These are phyloP conservation scores for Fusarium subtropicale DNA, from an alignment of 2,329 filamentous ascomycete species.

Conservation along the genomic window DNA sequence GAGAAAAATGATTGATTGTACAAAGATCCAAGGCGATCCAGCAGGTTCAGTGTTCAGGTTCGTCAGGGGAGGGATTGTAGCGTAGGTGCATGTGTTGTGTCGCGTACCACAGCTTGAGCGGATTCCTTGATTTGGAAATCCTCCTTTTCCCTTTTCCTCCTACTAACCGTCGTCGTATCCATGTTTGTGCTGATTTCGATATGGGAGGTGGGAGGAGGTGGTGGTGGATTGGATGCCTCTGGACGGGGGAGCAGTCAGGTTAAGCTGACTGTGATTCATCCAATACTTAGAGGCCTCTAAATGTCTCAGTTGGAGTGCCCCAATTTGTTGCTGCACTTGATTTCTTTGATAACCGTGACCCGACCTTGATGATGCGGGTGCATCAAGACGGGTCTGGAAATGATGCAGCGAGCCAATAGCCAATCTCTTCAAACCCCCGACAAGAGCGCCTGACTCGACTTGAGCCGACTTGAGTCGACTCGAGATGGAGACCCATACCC, in stretches of 20 bases:
- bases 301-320: constrained; percentile 41
- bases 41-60: constrained; percentile 25
- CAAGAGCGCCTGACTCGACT: constrained; percentile 44
- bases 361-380: constrained; percentile 32
- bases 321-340: constrained; percentile 37
- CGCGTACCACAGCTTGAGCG: constrained; percentile 40
- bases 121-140: constrained; percentile 38
- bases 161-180: constrained; percentile 3
- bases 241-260: background rate
- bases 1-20: constrained; percentile 32
- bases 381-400: constrained; percentile 42
- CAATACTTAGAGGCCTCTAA: constrained; percentile 29
- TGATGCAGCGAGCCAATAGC: constrained; percentile 17
- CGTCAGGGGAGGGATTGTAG: constrained; percentile 19
- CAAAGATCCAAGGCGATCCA: constrained; percentile 42
- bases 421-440: constrained; percentile 41
- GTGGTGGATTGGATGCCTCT: constrained; percentile 2
- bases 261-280: constrained; percentile 26
- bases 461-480: background rate
- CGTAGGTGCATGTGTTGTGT: constrained; percentile 22
- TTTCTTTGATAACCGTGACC: constrained; percentile 30
- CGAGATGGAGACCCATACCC: background rate
- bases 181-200: constrained; percentile 16
- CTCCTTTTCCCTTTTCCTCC: constrained; percentile 8
- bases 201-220: background rate